Base-by-base conservation (phyloP, 306 rosid genomes). In the Cucurbita moschata region DNA sequence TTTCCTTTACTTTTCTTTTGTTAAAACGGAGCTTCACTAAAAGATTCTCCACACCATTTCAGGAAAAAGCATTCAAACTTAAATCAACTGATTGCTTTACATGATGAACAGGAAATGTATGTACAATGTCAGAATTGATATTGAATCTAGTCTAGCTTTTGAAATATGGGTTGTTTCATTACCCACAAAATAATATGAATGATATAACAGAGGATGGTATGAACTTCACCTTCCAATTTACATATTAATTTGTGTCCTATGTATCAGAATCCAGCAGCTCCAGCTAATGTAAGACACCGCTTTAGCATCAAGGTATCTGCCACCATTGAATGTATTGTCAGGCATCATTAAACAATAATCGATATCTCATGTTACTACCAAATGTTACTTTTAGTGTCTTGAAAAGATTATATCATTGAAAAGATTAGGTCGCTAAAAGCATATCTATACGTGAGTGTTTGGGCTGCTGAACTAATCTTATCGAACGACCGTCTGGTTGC, bases 71-170 rank as follows among this genome's bases (percentile, higher is more conserved):
- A 67, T 67, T 50, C 44, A 49, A 69, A 39, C 59, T 30, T 69
- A 14, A 26, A 70, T 70, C 42, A 49, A 70, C 60, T 50, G 46
- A 70, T 70, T 70, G 46, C 74, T 70, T 70, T 70, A 51, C 60
- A 70, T 50, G 47, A 50, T 70, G 74, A 70, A 70, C 74, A 51
- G 60, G 13, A 70, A 35, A 35, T 35, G 74, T 70, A 51, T 70
- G 59, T 70, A 70, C 74, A 50, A 16, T 30, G 59, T 70, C 74
- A 69, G 74, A 30, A 69, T 15, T 14, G 19, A 69, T 69, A 30
- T 4, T 51, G 47, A 47, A 52, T 70, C 74, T 70, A 50, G 60
- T 70, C 74, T 35, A 70, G 44, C 74, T 15, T 70, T 49, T 50
- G 40, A 70, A 69, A 13, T 46, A 7, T 47, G 59, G 7, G 69